phyloP scores from a whole-genome alignment of 345 rosid species.

The Syzygium jambos region DNA sequence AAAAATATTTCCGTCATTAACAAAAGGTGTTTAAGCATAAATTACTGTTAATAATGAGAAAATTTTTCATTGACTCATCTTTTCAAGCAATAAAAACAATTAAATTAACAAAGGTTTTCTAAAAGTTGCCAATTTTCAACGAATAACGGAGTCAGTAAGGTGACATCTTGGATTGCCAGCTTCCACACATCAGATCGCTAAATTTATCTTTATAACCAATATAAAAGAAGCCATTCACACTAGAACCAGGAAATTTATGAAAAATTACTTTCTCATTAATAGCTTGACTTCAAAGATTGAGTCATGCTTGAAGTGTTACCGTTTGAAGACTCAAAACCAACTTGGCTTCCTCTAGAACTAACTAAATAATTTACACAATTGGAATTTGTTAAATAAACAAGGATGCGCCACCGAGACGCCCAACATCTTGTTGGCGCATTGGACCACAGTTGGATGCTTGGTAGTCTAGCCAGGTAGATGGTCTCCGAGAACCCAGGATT shows the following conservation, averaged over 20 bases:
- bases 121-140: not conserved
- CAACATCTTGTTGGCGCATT: not conserved
- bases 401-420: not conserved
- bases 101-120: not conserved
- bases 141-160: not conserved
- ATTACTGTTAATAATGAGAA: not conserved
- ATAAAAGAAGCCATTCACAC: not conserved
- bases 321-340: not conserved
- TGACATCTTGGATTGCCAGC: not conserved
- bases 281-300: not conserved
- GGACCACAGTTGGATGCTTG: not conserved
- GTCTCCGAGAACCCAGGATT: not conserved
- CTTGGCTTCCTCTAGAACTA: not conserved
- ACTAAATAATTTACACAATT: not conserved
- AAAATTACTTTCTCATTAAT: not conserved
- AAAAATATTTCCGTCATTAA: fast-evolving
- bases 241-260: not conserved
- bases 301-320: not conserved
- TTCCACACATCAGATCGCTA: not conserved
- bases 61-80: not conserved
- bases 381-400: not conserved
- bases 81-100: not conserved
- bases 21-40: not conserved
- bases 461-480: not conserved
- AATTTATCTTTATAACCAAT: not conserved